Conservation (phyloP, 345 rosid species). For the Diplotaxis tenuifolia region DNA sequence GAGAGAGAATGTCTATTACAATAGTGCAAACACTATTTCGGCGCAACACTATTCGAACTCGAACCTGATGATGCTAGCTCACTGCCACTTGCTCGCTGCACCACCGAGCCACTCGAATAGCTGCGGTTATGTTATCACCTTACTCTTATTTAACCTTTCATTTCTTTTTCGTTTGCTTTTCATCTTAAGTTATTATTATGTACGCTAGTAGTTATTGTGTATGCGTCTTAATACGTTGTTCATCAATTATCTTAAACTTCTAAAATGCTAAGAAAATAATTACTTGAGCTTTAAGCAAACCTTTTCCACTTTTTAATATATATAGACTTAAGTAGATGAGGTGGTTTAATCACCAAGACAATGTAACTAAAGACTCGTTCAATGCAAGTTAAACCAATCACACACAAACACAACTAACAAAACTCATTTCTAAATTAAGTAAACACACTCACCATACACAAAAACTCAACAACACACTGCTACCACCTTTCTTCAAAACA, state of each 20-base stretch:
- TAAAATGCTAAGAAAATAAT: not conserved
- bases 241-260: not conserved
- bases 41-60: too few relatives aligned
- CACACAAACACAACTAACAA: conserved; percentile 16
- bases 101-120: conserved; percentile 20
- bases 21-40: too few relatives aligned
- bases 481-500: not conserved
- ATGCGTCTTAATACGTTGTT: not conserved
- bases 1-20: too few relatives aligned
- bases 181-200: not conserved
- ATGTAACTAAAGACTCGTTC: conserved; percentile 39
- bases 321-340: conserved; percentile 7
- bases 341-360: conserved; percentile 21
- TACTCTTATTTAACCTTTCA: conserved; percentile 1
- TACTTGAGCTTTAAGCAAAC: not conserved
- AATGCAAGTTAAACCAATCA: conserved; percentile 29
- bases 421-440: conserved; percentile 31
- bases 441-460: conserved; percentile 26
- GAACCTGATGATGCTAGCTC: conserved; percentile 38
- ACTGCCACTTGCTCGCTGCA: not conserved
- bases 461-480: not conserved
- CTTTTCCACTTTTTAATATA: not conserved
- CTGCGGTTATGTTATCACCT: not conserved
- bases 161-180: not conserved
- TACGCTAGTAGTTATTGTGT: not conserved